Evolutionary conservation across 1,284 basidiomycete genomes (phyloP).

Genomic region (Ceratobasidium sp.): DNA sequence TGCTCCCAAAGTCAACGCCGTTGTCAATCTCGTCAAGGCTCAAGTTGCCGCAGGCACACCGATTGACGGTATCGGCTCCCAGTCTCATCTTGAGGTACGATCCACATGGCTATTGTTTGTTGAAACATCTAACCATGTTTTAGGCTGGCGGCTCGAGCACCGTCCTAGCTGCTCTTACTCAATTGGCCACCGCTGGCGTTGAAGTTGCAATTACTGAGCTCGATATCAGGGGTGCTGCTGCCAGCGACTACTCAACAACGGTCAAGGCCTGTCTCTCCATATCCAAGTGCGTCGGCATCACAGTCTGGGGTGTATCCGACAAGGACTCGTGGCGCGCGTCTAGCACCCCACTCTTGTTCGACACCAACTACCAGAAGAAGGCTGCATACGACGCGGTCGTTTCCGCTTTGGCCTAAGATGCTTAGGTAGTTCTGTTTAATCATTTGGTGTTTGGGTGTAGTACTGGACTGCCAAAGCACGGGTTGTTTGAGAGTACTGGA

Average conservation of each 20-base stretch:
- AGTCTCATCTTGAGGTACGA: constrained; percentile 50
- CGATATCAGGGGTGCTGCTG: constrained; percentile 38
- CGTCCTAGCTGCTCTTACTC: constrained; percentile 35
- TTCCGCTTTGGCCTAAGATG: constrained; percentile 37
- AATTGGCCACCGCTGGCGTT: constrained; percentile 38
- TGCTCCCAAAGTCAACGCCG: constrained; percentile 60
- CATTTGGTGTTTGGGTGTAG: too few relatives aligned
- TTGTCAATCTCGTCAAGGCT: constrained; percentile 58
- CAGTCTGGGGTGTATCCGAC: constrained; percentile 43
- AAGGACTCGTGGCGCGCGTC: too few relatives aligned
- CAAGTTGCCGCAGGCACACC: constrained; percentile 49
- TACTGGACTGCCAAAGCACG: too few relatives aligned
- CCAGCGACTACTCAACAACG: constrained; percentile 56
- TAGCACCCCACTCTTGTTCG: constrained; percentile 54
- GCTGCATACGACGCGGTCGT: constrained; percentile 57
- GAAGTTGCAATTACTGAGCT: too few relatives aligned
- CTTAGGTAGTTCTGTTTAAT: too few relatives aligned
- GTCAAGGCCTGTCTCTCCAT: constrained; percentile 57
- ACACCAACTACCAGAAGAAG: constrained; percentile 57
- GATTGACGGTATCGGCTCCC: constrained; percentile 52
- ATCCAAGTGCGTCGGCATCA: constrained; percentile 57
- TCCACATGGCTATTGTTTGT: too few relatives aligned
- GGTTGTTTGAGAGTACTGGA: too few relatives aligned
- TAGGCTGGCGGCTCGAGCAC: constrained; percentile 32
- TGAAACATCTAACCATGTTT: too few relatives aligned